Evolutionary conservation across 2,329 filamentous ascomycete species (phyloP), one percentile per base, ranked within the genome.

Genomic region (Fusarium concolor): DNA sequence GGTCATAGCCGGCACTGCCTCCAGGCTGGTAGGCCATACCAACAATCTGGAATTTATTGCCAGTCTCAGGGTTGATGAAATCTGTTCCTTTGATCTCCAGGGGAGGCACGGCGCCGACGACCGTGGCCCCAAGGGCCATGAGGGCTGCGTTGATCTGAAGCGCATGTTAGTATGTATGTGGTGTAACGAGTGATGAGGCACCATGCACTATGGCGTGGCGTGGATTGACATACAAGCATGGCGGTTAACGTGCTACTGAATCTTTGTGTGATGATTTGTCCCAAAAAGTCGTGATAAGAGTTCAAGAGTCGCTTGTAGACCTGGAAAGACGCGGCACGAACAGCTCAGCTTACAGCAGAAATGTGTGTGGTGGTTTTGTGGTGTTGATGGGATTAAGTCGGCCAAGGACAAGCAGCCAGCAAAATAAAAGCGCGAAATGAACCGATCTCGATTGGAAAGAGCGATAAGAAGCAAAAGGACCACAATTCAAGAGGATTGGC

Each of bases 11-110:
- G 43, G 88, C 83, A 64, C 86, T 87, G 67, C 89, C 89, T 63
- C 88, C 89, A 42, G 89, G 89, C 77, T 91, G 89, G 79, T 91
- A 92, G 75, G 89, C 89, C 70, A 89, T 84, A 71, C 89, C 89
- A 50, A 90, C 84, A 62, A 92, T 83, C 80, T 90, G 87, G 79
- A 90, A 90, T 65, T 84, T 85, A 73, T 87, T 82, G 62, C 87
- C 86, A 22, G 83, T 86, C 60, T 79, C 78, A 41, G 85, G 80
- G 78, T 90, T 88, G 77, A 90, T 82, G 61, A 91, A 89, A 74
- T 88, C 81, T 62, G 81, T 82, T 68, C 86, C 87, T 59, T 86
- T 74, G 64, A 89, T 82, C 62, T 84, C 82, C 51, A 91, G 83
- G 11, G 87, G 78, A 61, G 82, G 83, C 51, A 91, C 86, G 52